Conservation (phyloP, 2,329 filamentous ascomycete species). For the Hortaea sp. region DNA sequence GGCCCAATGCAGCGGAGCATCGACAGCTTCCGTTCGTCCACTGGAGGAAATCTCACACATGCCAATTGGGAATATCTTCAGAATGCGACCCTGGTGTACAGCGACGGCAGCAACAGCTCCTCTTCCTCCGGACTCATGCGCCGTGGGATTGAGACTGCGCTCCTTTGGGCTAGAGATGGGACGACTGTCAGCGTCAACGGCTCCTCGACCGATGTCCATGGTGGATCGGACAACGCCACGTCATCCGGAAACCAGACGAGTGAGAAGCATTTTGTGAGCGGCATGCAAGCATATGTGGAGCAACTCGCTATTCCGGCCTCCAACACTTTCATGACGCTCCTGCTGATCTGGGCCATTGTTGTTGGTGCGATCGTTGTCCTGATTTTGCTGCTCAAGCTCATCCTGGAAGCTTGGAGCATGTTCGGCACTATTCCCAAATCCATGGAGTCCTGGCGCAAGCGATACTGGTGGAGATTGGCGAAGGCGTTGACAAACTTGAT, state of each 20-base stretch:
- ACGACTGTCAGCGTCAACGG: conserved; percentile 32
- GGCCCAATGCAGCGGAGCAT: conserved; percentile 68
- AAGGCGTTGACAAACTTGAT: conserved; percentile 85
- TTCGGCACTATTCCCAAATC: conserved; percentile 75
- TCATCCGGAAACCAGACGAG: conserved; percentile 28
- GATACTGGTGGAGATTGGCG: conserved; percentile 90
- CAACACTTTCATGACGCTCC: conserved; percentile 93
- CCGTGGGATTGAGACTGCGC: conserved; percentile 15
- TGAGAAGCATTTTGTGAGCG: conserved; percentile 51
- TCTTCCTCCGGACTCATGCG: conserved; percentile 6
- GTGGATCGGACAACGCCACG: conserved; percentile 7
- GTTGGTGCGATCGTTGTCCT: conserved; percentile 74
- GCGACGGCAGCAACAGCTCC: conserved; percentile 40
- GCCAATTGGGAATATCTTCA: conserved; percentile 65
- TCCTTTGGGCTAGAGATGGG: conserved; percentile 22
- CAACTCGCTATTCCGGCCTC: conserved; percentile 73
- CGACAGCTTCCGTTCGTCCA: conserved; percentile 67
- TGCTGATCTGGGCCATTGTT: conserved; percentile 79
- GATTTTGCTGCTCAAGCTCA: conserved; percentile 80
- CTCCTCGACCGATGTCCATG: conserved; percentile 23
- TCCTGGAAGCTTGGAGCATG: conserved; percentile 85
- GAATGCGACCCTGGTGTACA: conserved; percentile 66
- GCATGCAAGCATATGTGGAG: conserved; percentile 75
- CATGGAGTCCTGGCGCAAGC: conserved; percentile 76
- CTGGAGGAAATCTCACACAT: conserved; percentile 78